Conservation (phyloP, 129 eudicot species). For the Deinandra increscens region DNA sequence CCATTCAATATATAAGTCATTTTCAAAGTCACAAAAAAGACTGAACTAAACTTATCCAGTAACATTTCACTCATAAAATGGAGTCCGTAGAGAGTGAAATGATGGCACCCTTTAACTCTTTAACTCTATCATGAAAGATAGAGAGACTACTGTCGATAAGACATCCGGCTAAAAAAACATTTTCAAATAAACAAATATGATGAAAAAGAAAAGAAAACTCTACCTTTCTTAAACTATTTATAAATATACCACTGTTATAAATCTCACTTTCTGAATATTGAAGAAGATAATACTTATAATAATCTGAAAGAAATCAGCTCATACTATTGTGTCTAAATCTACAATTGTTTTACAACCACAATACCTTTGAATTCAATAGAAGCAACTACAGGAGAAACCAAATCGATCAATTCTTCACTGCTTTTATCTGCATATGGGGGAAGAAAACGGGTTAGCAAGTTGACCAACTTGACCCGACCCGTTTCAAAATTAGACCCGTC, state of each 20-base stretch:
- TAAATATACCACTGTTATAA: neutral
- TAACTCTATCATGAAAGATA: no score
- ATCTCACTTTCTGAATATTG: neutral
- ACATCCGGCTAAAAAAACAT: no score
- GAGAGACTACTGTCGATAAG: no score
- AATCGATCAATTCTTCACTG: constrained; percentile 8
- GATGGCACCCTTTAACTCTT: no score
- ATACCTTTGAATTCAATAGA: constrained; percentile 13
- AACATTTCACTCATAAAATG: no score
- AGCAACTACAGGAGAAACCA: constrained; percentile 9
- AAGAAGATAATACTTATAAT: neutral
- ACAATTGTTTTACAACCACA: constrained; percentile 2
- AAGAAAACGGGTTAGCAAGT: neutral
- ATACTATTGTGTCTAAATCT: constrained; percentile 17
- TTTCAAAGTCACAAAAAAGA: no score
- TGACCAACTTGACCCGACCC: neutral
- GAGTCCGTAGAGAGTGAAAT: no score
- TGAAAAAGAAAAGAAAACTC: neutral
- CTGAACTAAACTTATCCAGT: no score
- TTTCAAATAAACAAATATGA: neutral
- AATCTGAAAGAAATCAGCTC: neutral
- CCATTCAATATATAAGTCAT: no score
- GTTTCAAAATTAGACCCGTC: neutral
- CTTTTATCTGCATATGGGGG: constrained; percentile 1
- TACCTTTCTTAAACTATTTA: neutral